Conservation (phyloP, 78 protist species). For the Protostelium mycophagum region DNA sequence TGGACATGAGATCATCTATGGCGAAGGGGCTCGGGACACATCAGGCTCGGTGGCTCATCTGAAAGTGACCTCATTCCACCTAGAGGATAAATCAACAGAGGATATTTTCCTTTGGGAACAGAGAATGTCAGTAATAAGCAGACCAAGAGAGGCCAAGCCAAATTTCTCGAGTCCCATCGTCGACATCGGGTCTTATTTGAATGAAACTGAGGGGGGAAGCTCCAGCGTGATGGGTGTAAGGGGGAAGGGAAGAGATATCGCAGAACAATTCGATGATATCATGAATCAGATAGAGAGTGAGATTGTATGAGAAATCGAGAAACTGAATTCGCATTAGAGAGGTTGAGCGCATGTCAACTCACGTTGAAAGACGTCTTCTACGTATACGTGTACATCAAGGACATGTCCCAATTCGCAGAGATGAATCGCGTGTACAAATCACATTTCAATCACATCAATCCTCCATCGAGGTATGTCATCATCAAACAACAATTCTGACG, state of each 20-base stretch:
- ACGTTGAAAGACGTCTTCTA: conserved; percentile 15
- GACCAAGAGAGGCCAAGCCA: not conserved
- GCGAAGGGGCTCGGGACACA: not conserved
- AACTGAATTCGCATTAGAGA: too few relatives aligned
- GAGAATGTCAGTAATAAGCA: not conserved
- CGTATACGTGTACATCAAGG: conserved; percentile 24
- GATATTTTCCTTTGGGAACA: not conserved
- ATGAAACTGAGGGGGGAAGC: not conserved
- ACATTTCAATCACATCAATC: conserved; percentile 40
- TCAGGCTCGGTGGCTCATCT: not conserved
- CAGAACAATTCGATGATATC: conserved; percentile 6
- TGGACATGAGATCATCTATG: conserved; percentile 5
- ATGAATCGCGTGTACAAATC: conserved; percentile 47
- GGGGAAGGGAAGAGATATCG: not conserved
- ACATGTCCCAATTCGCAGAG: conserved; percentile 45
- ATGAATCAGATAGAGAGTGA: not conserved
- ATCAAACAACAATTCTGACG: not conserved
- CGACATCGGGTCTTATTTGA: not conserved
- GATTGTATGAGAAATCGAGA: too few relatives aligned
- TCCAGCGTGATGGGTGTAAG: not conserved
- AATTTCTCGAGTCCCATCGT: conserved; percentile 35
- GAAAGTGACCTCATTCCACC: conserved; percentile 7
- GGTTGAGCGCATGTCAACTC: conserved; percentile 3
- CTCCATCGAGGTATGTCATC: conserved; percentile 8
- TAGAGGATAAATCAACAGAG: conserved; percentile 21